Conservation (phyloP, 768 basidiomycete genomes). For the Macrolepiota dolichaula region DNA sequence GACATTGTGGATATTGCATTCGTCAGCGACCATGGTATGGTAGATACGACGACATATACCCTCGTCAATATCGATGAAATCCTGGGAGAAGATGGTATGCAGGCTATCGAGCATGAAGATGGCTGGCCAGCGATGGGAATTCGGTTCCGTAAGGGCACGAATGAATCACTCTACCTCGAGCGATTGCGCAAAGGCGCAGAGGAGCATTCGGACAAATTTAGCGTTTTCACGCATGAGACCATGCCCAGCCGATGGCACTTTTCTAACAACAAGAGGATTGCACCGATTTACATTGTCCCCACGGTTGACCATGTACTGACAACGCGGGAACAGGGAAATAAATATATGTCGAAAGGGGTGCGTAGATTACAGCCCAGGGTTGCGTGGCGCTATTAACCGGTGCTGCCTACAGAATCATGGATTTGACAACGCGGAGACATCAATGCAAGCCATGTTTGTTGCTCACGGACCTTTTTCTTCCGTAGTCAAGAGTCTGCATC, state of each 20-base stretch:
- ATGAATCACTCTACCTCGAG: conserved; percentile 54
- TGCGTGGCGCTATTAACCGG: neutral
- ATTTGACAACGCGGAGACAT: conserved; percentile 73
- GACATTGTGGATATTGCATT: conserved; percentile 87
- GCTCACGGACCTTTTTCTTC: conserved; percentile 87
- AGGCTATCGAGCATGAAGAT: conserved; percentile 68
- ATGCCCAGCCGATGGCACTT: conserved; percentile 87
- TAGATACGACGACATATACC: conserved; percentile 76
- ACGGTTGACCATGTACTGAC: conserved; percentile 79
- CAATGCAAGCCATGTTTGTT: conserved; percentile 90
- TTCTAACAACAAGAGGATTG: conserved; percentile 68
- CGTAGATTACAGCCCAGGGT: conserved; percentile 22
- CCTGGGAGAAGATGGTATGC: conserved; percentile 59
- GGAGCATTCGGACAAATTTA: conserved; percentile 61
- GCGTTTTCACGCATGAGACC: conserved; percentile 73
- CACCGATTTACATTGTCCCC: conserved; percentile 84
- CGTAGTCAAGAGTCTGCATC: conserved; percentile 57
- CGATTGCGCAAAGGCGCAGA: conserved; percentile 50
- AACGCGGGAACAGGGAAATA: conserved; percentile 53
- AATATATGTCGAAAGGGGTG: conserved; percentile 74
- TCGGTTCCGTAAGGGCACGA: conserved; percentile 60
- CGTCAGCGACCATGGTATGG: conserved; percentile 92
- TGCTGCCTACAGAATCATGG: conserved; percentile 67
- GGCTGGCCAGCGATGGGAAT: conserved; percentile 92
- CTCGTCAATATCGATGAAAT: conserved; percentile 81